A percentile compares a stretch with the other conserved stretches of the same genome.
Evolutionary conservation across 495 filamentous ascomycete genomes (phyloP).

Genomic region (Pyrenopolyporus hunteri): DNA sequence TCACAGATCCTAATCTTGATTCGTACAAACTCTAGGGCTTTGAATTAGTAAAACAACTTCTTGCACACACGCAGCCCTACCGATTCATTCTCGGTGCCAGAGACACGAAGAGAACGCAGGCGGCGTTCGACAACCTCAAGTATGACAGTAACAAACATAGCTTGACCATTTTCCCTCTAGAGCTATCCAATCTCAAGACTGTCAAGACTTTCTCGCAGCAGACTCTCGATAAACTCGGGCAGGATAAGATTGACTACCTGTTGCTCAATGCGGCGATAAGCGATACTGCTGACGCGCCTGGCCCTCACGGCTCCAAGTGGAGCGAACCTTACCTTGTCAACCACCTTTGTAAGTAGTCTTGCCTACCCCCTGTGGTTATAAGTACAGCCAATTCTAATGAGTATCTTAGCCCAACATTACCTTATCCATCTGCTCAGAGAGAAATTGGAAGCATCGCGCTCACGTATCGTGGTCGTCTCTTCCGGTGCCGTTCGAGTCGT

Average conservation of each 20-base stretch:
- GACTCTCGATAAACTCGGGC: slow-evolving; percentile 45
- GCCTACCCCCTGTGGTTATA: neutral
- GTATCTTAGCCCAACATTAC: slow-evolving; percentile 51
- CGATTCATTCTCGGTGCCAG: slow-evolving; percentile 55
- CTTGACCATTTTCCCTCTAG: slow-evolving; percentile 50
- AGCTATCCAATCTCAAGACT: slow-evolving; percentile 45
- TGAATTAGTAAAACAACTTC: slow-evolving; percentile 50
- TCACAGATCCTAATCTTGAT: slow-evolving; percentile 5
- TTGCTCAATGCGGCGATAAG: slow-evolving; percentile 49
- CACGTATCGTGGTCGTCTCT: slow-evolving; percentile 52
- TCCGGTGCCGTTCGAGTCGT: slow-evolving; percentile 47
- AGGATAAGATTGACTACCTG: slow-evolving; percentile 47
- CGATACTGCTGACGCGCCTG: slow-evolving; percentile 31
- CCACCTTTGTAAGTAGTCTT: slow-evolving; percentile 50
- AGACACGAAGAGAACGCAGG: slow-evolving; percentile 42
- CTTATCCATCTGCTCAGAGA: slow-evolving; percentile 48
- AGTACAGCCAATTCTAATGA: neutral
- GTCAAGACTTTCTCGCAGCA: slow-evolving; percentile 48
- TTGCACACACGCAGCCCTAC: slow-evolving; percentile 47
- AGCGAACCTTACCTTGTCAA: slow-evolving; percentile 50
- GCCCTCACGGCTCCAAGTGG: slow-evolving; percentile 47
- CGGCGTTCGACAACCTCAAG: slow-evolving; percentile 45
- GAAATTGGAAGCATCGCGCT: slow-evolving; percentile 45
- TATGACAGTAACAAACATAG: slow-evolving; percentile 45
- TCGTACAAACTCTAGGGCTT: slow-evolving; percentile 51